Evolutionary conservation across 2,329 filamentous ascomycete genomes (phyloP).

Genomic region (Talaromyces sp.): DNA sequence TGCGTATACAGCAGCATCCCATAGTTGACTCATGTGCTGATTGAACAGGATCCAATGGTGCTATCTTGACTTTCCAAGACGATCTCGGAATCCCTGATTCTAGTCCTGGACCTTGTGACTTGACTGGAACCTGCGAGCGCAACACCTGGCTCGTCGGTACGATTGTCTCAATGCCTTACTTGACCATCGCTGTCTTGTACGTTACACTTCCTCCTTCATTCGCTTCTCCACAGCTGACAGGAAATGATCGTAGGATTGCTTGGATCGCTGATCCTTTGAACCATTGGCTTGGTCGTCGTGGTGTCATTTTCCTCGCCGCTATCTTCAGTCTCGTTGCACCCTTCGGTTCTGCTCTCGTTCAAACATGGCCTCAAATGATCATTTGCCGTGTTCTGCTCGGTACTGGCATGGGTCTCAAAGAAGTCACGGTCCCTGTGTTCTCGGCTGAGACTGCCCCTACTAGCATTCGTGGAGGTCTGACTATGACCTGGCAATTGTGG

Average conservation of each 20-base stretch:
- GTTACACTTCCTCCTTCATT: neutral
- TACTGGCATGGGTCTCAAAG: conserved; percentile 59
- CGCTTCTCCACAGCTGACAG: neutral
- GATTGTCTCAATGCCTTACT: conserved; percentile 53
- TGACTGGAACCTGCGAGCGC: conserved; percentile 26
- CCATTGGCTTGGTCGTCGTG: conserved; percentile 57
- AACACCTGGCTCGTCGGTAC: conserved; percentile 63
- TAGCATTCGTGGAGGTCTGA: conserved; percentile 53
- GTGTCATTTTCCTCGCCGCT: conserved; percentile 61
- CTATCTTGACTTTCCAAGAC: conserved; percentile 50
- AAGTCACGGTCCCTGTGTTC: conserved; percentile 55
- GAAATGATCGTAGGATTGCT: conserved; percentile 39
- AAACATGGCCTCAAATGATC: conserved; percentile 58
- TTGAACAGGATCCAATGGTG: conserved; percentile 43
- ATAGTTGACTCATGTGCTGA: neutral
- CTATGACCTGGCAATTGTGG: conserved; percentile 55
- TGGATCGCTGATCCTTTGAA: conserved; percentile 68
- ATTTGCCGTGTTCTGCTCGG: conserved; percentile 57
- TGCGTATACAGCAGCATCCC: neutral
- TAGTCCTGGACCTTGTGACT: conserved; percentile 28
- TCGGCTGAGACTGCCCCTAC: conserved; percentile 57
- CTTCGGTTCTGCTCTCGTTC: conserved; percentile 60
- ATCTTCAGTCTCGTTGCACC: conserved; percentile 65
- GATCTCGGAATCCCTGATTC: conserved; percentile 45
- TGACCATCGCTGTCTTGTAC: conserved; percentile 40